These are phyloP conservation scores for Paramyrothecium sp. DNA, from an alignment of 2,329 filamentous ascomycete species.

Conservation along the genomic window DNA sequence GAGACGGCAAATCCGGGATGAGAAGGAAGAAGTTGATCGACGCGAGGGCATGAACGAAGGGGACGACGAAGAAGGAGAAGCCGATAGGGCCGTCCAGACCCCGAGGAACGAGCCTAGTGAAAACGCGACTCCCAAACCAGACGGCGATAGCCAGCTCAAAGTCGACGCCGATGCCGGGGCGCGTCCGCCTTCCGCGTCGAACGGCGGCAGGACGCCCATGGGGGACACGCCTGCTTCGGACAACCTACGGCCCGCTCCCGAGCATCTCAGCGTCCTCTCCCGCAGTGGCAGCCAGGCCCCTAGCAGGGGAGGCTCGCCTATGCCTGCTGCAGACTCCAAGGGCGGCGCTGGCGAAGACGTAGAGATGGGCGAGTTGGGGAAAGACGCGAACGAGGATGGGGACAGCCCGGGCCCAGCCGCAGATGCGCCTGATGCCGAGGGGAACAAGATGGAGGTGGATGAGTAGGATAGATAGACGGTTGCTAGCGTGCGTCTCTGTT, in stretches of 20 bases:
- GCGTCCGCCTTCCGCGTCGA: constrained; percentile 20
- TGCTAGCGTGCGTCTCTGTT: neutral
- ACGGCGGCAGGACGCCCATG: constrained; percentile 31
- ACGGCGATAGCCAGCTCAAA: constrained; percentile 34
- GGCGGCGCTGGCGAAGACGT: constrained; percentile 52
- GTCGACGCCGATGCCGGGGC: constrained; percentile 24
- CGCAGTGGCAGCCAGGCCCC: constrained; percentile 23
- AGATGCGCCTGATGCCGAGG: constrained; percentile 43
- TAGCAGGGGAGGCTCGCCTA: constrained; percentile 25
- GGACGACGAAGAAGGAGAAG: constrained; percentile 57
- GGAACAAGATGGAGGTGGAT: constrained; percentile 67
- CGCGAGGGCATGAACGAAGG: constrained; percentile 78
- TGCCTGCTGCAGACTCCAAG: constrained; percentile 27
- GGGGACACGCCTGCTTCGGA: constrained; percentile 26
- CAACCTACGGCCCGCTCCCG: constrained; percentile 17
- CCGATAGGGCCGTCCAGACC: constrained; percentile 44
- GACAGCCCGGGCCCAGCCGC: constrained; percentile 46
- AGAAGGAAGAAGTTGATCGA: constrained; percentile 91
- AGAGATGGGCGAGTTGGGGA: constrained; percentile 52
- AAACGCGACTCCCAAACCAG: constrained; percentile 49
- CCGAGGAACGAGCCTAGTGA: constrained; percentile 49
- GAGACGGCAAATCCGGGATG: constrained; percentile 82
- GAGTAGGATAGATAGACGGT: constrained; percentile 21
- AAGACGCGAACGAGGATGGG: constrained; percentile 40
- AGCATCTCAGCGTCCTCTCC: constrained; percentile 14